Percentiles rank a stretch among this genome's conserved stretches.
phyloP scores from a whole-genome alignment of 2,329 filamentous ascomycete genomes.

The Lomentospora prolificans region DNA sequence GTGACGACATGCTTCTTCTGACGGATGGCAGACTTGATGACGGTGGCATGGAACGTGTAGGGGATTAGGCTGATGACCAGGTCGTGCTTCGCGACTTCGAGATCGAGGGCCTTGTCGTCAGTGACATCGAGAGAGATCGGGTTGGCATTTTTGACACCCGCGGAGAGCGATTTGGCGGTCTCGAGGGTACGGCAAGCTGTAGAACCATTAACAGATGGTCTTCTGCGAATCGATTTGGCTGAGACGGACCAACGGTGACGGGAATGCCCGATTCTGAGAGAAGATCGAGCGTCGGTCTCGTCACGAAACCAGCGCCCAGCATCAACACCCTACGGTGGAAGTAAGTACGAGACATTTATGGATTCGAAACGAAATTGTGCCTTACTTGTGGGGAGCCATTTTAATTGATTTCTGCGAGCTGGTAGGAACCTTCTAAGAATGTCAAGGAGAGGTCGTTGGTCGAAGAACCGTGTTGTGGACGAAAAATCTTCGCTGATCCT shows the following conservation, averaged over 20 bases:
- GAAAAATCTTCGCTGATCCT: no score
- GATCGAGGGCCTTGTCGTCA: conserved; percentile 66
- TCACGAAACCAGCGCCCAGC: conserved; percentile 45
- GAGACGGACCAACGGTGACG: conserved; percentile 53
- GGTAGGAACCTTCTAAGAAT: no score
- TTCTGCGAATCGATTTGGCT: neutral
- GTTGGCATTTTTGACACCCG: conserved; percentile 60
- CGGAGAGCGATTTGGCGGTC: conserved; percentile 63
- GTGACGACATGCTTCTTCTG: conserved; percentile 96
- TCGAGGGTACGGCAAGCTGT: conserved; percentile 74
- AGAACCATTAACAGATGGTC: no score
- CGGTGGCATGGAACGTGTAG: conserved; percentile 78
- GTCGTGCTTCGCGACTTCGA: conserved; percentile 69
- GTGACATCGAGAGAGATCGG: conserved; percentile 80
- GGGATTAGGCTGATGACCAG: conserved; percentile 78
- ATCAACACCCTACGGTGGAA: conserved; percentile 1
- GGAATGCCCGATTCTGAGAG: conserved; percentile 49
- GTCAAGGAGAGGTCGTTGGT: no score
- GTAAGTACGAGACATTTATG: no score
- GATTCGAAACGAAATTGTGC: no score
- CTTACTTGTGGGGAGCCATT: no score
- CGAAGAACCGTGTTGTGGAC: no score
- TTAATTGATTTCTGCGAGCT: no score
- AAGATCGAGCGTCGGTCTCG: conserved; percentile 54
- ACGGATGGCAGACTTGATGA: conserved; percentile 89